Evolutionary conservation across 1,284 basidiomycete species (phyloP).

Genomic region (Pseudozyma sp.): DNA sequence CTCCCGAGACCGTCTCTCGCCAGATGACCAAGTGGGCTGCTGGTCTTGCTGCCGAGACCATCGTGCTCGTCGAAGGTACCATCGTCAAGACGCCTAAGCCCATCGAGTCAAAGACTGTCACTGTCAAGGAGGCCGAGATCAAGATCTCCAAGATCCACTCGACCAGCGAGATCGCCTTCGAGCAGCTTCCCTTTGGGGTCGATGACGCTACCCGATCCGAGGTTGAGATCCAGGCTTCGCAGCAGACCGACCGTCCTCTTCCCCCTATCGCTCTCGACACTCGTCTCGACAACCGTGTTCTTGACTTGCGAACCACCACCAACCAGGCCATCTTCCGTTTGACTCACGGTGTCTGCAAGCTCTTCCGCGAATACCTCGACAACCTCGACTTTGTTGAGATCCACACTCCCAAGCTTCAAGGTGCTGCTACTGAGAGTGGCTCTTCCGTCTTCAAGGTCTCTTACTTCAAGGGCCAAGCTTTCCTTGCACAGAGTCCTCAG

Average conservation of each 20-base stretch:
- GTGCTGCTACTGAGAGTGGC: constrained; percentile 95
- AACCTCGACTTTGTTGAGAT: constrained; percentile 88
- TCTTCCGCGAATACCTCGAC: constrained; percentile 89
- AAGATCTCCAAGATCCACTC: constrained; percentile 87
- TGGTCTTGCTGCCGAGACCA: constrained; percentile 83
- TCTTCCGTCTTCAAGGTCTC: constrained; percentile 97
- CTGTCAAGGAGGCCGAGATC: constrained; percentile 88
- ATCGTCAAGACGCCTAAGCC: constrained; percentile 77
- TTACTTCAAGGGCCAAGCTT: constrained; percentile 97
- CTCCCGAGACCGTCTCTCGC: constrained; percentile 87
- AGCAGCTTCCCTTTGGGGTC: constrained; percentile 84
- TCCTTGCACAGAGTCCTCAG: constrained; percentile 95
- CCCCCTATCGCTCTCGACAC: constrained; percentile 75
- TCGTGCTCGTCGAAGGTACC: constrained; percentile 86
- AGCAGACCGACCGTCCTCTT: constrained; percentile 65
- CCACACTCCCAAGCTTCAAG: constrained; percentile 96
- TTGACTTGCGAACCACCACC: constrained; percentile 92
- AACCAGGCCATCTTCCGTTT: constrained; percentile 97
- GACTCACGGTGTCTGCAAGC: constrained; percentile 85
- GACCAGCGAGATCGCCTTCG: constrained; percentile 78
- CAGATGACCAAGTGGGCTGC: constrained; percentile 97
- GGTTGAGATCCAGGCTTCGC: constrained; percentile 75
- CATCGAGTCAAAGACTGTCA: constrained; percentile 89
- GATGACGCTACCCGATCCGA: constrained; percentile 92
- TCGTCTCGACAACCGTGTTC: constrained; percentile 91